These are phyloP conservation scores for Myriangium duriaei DNA, from an alignment of 2,329 filamentous ascomycete genomes.

Conservation along the genomic window DNA sequence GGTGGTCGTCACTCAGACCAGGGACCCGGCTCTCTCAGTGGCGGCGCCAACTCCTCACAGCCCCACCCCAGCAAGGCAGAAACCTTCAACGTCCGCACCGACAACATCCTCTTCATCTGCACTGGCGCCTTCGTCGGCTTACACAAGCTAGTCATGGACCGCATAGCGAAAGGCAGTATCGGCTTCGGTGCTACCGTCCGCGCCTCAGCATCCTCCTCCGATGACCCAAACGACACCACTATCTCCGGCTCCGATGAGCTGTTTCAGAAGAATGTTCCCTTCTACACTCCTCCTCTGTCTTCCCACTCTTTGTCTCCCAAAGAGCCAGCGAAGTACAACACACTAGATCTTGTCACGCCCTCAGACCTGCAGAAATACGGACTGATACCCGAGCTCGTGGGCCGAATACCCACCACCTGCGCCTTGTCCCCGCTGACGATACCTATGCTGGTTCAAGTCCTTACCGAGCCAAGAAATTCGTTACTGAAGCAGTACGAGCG, in stretches of 20 bases:
- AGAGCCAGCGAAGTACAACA: constrained; percentile 60
- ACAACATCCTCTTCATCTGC: constrained; percentile 94
- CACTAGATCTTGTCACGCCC: constrained; percentile 57
- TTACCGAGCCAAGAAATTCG: constrained; percentile 85
- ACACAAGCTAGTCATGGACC: constrained; percentile 73
- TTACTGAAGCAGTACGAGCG: constrained; percentile 80
- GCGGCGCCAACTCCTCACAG: constrained; percentile 22
- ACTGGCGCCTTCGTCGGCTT: constrained; percentile 90
- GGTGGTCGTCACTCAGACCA: constrained; percentile 9
- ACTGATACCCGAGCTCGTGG: constrained; percentile 89
- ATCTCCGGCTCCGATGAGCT: constrained; percentile 45
- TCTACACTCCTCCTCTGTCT: constrained; percentile 31
- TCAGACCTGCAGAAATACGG: constrained; percentile 55
- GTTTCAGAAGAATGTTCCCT: constrained; percentile 33
- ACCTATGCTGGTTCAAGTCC: constrained; percentile 62
- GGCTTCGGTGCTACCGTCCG: constrained; percentile 82
- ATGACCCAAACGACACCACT: constrained; percentile 46
- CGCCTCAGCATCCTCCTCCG: constrained; percentile 33
- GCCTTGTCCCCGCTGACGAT: constrained; percentile 65
- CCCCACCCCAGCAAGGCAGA: constrained; percentile 38
- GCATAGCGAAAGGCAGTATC: constrained; percentile 76
- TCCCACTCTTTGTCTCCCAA: constrained; percentile 49
- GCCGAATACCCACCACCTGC: constrained; percentile 83
- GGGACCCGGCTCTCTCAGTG: constrained; percentile 20
- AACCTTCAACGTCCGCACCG: constrained; percentile 68